Conservation (phyloP, 345 rosid species). For the Eucalyptus dawsonii region DNA sequence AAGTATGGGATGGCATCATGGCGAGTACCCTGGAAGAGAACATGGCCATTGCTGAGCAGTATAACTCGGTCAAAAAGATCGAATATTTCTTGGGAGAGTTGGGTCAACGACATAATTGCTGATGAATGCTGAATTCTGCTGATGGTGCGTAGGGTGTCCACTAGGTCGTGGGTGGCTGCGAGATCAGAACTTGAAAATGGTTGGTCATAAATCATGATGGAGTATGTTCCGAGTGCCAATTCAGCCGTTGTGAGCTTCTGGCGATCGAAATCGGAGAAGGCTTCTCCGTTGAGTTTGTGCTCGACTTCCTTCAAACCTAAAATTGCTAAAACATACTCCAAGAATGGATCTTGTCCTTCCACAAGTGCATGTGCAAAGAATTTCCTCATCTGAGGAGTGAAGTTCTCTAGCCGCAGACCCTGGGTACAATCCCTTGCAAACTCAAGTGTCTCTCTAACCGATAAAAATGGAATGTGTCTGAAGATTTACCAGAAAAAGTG, state of each 20-base stretch:
- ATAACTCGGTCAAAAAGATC: slow-evolving; percentile 17
- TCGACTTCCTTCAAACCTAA: slow-evolving; percentile 11
- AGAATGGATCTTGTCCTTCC: slow-evolving; percentile 21
- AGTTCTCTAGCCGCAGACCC: slow-evolving; percentile 18
- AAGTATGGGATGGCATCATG: slow-evolving; percentile 15
- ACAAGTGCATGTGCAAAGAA: slow-evolving; percentile 26
- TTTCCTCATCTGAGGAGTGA: slow-evolving; percentile 22
- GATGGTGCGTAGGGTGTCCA: slow-evolving; percentile 12
- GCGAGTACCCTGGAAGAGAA: slow-evolving; percentile 19
- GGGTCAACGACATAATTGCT: slow-evolving; percentile 11
- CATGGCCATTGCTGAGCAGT: slow-evolving; percentile 1
- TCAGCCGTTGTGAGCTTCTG: slow-evolving; percentile 23
- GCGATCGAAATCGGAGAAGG: slow-evolving; percentile 5
- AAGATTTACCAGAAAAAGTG: background rate
- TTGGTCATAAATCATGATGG: slow-evolving; percentile 20
- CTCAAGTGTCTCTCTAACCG: slow-evolving; percentile 21
- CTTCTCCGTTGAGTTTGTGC: slow-evolving; percentile 9
- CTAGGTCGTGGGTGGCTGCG: slow-evolving; percentile 8
- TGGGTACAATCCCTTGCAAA: slow-evolving; percentile 27
- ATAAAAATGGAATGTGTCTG: slow-evolving; percentile 20
- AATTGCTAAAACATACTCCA: slow-evolving; percentile 15
- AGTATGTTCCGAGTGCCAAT: slow-evolving; percentile 10
- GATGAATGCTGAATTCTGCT: slow-evolving; percentile 19
- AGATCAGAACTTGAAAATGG: slow-evolving; percentile 13
- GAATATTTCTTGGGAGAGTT: slow-evolving; percentile 11